Conservation (phyloP, 2,329 filamentous ascomycete genomes). For the Diaporthe longicolla region DNA sequence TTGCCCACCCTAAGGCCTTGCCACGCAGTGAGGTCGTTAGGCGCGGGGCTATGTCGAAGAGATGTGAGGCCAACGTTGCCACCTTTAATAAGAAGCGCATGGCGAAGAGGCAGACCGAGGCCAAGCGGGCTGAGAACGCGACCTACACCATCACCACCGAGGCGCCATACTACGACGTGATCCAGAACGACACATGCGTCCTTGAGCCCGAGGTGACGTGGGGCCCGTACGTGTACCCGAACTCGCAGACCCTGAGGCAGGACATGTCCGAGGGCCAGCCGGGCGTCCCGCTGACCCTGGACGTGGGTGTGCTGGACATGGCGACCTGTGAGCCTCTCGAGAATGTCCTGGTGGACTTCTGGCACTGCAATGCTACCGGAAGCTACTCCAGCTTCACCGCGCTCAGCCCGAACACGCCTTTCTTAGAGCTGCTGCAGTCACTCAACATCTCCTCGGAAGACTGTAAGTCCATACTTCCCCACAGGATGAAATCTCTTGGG, state of each 20-base stretch:
- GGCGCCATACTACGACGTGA: conserved; percentile 37
- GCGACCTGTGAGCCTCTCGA: conserved; percentile 38
- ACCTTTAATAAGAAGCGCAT: conserved; percentile 34
- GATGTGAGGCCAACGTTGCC: conserved; percentile 33
- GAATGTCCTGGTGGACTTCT: conserved; percentile 34
- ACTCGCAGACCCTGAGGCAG: conserved; percentile 33
- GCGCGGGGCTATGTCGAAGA: conserved; percentile 34
- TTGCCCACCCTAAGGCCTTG: conserved; percentile 22
- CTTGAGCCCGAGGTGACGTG: conserved; percentile 33
- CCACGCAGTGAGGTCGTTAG: conserved; percentile 27
- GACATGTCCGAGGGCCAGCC: conserved; percentile 35
- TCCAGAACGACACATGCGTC: conserved; percentile 40
- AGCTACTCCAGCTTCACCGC: conserved; percentile 28
- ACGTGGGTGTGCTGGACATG: conserved; percentile 37
- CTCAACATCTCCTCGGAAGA: conserved; percentile 28
- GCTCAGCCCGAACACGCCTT: conserved; percentile 34
- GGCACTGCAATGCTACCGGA: conserved; percentile 37
- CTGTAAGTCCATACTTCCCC: background rate
- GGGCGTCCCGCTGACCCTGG: conserved; percentile 34
- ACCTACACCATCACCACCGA: conserved; percentile 32
- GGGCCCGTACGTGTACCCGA: conserved; percentile 35
- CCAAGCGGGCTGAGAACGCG: conserved; percentile 26
- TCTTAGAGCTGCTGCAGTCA: conserved; percentile 7
- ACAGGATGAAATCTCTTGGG: too few species aligned
- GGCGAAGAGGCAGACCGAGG: conserved; percentile 22